phyloP scores from a whole-genome alignment of 768 basidiomycete genomes.

The Rhizopogon roseolus region DNA sequence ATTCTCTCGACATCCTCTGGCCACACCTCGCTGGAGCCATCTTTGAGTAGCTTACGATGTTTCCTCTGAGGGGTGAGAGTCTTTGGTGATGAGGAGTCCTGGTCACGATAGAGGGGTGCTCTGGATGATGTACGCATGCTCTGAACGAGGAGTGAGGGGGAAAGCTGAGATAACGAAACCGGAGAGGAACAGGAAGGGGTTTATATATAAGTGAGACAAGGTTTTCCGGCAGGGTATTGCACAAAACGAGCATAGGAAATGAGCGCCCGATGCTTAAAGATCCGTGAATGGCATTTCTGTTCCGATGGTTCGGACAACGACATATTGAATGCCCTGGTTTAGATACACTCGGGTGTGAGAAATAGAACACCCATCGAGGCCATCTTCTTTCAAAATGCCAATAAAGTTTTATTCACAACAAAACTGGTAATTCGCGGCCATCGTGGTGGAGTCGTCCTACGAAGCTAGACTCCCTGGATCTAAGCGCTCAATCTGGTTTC shows the following conservation, averaged over 20 bases:
- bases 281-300: slow-evolving; percentile 35
- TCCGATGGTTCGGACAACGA: slow-evolving; percentile 19
- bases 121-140: slow-evolving; percentile 19
- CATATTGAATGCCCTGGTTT: slow-evolving; percentile 27
- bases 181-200: slow-evolving; percentile 12
- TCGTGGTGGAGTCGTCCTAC: slow-evolving; percentile 36
- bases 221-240: slow-evolving; percentile 18
- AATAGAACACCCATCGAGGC: not conserved
- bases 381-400: slow-evolving; percentile 12
- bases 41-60: slow-evolving; percentile 81
- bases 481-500: slow-evolving; percentile 11
- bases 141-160: not conserved
- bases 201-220: slow-evolving; percentile 31
- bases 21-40: slow-evolving; percentile 78
- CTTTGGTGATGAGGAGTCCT: slow-evolving; percentile 10
- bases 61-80: slow-evolving; percentile 67
- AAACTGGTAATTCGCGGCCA: slow-evolving; percentile 49
- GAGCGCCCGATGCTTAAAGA: slow-evolving; percentile 36
- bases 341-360: slow-evolving; percentile 21
- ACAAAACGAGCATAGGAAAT: slow-evolving; percentile 10
- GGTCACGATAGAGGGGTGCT: slow-evolving; percentile 15
- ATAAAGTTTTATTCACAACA: slow-evolving; percentile 22
- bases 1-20: slow-evolving; percentile 72
- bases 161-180: slow-evolving; percentile 13
- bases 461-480: slow-evolving; percentile 11